Evolutionary conservation across 176 grass and related monocot genomes (phyloP), one percentile per base, ranked within the genome.

Genomic region (Ensete glaucum): DNA sequence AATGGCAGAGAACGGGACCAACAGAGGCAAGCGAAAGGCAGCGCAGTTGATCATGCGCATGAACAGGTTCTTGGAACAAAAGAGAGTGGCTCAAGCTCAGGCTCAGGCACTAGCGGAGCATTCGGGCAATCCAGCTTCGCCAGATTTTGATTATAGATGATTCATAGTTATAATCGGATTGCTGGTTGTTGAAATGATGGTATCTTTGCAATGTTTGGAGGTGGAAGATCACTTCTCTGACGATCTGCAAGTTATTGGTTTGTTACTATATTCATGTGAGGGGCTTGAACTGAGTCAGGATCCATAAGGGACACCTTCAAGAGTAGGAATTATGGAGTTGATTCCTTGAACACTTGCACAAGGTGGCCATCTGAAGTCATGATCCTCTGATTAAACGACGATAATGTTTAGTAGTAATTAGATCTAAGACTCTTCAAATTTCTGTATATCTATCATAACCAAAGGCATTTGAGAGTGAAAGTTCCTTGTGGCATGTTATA

Each of bases 11-110:
- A 91, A 71, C 24, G 95, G 90, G 52, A 91, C 86, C 1, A 88
- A 94, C 67, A 82, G 90, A 79, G 95, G 88, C 51, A 91, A 91
- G 65, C 87, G 95, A 49, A 99, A 99, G 68, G 95, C 95, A 43
- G 77, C 70, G 23, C 87, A 87, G 66, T 77, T 99, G 73, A 88
- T 99, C 0, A 86, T 89, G 64, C 53, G 86, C 27, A 85, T 99
- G 76, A 84, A 80, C 75, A 80, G 86, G 76, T 89, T 94, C 78
- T 70, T 91, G 26, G 79, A 77, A 73, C 86, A 91, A 73, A 88
- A 91, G 74, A 84, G 82, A 69, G 80, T 91, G 67, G 88, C 83
- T 72, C 83, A 90, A 79, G 81, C 83, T 63, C 74, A 90, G 54
- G 82, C 59, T 67, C 75, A 60, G 70, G 77, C 74, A 5, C 84